These are phyloP conservation scores for Didymella exigua DNA, from an alignment of 2,329 filamentous ascomycete genomes.

Conservation along the genomic window DNA sequence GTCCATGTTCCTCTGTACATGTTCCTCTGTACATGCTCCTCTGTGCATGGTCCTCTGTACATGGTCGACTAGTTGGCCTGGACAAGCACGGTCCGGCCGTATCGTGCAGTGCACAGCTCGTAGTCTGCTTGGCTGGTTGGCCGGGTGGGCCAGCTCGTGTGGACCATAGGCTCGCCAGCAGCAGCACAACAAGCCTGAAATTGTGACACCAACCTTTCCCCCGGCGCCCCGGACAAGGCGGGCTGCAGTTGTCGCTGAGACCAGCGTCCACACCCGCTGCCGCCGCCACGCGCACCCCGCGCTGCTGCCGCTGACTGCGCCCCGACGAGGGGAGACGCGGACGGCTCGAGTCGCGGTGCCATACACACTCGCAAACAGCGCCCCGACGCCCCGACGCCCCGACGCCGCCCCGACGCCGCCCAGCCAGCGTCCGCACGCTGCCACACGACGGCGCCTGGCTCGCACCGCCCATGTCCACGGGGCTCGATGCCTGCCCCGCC, in stretches of 20 bases:
- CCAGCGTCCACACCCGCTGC: not conserved
- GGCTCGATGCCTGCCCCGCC: conserved; percentile 35
- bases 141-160: conserved; percentile 1
- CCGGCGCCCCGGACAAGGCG: conserved; percentile 2
- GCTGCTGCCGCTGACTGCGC: conserved; percentile 12
- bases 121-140: conserved; percentile 8
- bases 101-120: not conserved
- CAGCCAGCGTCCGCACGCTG: not conserved
- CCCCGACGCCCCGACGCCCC: too few species aligned
- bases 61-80: too few species aligned
- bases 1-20: too few species aligned
- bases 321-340: conserved; percentile 12
- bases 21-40: too few species aligned
- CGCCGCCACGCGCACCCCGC: not conserved
- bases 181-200: conserved; percentile 9
- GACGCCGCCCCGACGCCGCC: not conserved
- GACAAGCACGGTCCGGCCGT: conserved; percentile 1
- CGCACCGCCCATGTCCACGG: conserved; percentile 26
- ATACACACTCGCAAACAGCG: too few species aligned
- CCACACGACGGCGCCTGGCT: conserved; percentile 15
- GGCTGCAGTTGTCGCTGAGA: conserved; percentile 1
- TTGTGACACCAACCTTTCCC: conserved; percentile 1
- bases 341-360: conserved; percentile 3
- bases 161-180: conserved; percentile 11
- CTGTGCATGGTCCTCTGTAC: too few species aligned